A percentile compares a stretch with the other conserved stretches of the same genome.
Conservation (phyloP, 345 rosid species). For the Populus tremula region DNA sequence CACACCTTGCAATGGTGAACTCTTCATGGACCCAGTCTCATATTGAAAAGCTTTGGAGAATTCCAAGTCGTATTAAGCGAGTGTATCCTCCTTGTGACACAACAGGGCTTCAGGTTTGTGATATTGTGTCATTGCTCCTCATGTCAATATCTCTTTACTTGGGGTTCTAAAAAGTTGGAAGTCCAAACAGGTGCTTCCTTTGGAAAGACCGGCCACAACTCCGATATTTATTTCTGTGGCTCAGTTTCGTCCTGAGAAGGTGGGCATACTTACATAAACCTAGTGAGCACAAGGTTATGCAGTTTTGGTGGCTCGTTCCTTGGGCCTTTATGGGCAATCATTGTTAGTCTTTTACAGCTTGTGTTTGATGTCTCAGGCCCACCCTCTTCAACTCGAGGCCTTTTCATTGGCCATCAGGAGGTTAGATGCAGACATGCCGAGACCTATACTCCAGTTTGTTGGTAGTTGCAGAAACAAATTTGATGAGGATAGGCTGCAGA, state of each 20-base stretch:
- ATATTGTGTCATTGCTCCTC: background rate
- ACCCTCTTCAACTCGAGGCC: conserved; percentile 85
- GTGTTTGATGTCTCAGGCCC: conserved; percentile 64
- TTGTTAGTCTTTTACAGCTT: conserved; percentile 18
- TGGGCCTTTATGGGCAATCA: conserved; percentile 15
- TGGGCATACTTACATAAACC: conserved; percentile 43
- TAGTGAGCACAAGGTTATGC: conserved; percentile 32
- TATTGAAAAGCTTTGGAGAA: conserved; percentile 76
- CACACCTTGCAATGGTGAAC: conserved; percentile 89
- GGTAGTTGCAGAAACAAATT: conserved; percentile 88
- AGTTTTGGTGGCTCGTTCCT: conserved; percentile 28
- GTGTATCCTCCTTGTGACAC: conserved; percentile 97
- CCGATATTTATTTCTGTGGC: conserved; percentile 82
- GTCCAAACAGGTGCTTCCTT: conserved; percentile 58
- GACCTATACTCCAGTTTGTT: conserved; percentile 85
- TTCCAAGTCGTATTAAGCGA: conserved; percentile 59
- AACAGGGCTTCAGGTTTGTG: conserved; percentile 83
- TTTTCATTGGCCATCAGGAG: conserved; percentile 58
- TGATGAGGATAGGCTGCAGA: conserved; percentile 80
- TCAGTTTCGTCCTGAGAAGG: conserved; percentile 99
- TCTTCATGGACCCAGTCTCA: conserved; percentile 95
- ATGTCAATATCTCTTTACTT: background rate
- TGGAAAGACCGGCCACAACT: conserved; percentile 56
- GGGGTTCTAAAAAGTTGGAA: conserved; percentile 6
- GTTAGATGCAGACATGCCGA: conserved; percentile 45